Base-by-base conservation (phyloP, 2,329 filamentous ascomycete species). In the Stachybotrys chartarum region DNA sequence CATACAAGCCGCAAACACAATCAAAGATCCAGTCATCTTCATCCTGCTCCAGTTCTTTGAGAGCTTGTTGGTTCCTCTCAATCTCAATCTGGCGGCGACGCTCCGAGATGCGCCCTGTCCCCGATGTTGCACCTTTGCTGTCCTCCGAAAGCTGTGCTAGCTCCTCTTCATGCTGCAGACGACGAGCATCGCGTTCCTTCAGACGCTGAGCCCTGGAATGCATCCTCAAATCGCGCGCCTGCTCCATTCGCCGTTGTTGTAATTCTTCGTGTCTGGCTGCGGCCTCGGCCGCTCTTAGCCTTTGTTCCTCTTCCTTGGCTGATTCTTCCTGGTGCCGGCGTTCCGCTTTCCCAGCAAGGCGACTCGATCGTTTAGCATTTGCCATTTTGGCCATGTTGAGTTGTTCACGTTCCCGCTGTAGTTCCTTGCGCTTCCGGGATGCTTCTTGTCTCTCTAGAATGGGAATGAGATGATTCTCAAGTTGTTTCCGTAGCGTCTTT, bases 1-100 rank as follows among this genome's bases (percentile, higher is more conserved):
- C 94, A 69, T 96, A 86, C 24, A 91, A 81, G 30, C 93, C 93
- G 69, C 94, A 99, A 30, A 90, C 81, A 68, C 94, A 99, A 68
- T 99, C 94, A 63, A 99, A 99, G 45, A 91, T 82, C 94, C 94
- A 97, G 53, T 91, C 84, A 12, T 91, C 89, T 51, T 94, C 90
- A 61, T 95, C 90, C 17, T 73, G 69, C 17, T 80, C 82, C 30
- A 96, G 79, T 54, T 87, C 83, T 61, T 88, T 81, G 11, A 96
- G 76, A 39, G 90, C 89, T 68, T 86, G 86, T 68, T 88, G 87
- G 59, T 85, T 90, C 70, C 82, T 88, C 64, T 91, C 88, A 64
- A 95, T 89, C 68, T 94, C 88, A 4, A 85, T 85, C 65, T 91
- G 86, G n/a, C 92, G 81, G 55, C 88, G 85, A 53, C 91, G 84